Evolutionary conservation across 108 stramenopile species (phyloP).

Genomic region (Cafeteria roenbergensis): DNA sequence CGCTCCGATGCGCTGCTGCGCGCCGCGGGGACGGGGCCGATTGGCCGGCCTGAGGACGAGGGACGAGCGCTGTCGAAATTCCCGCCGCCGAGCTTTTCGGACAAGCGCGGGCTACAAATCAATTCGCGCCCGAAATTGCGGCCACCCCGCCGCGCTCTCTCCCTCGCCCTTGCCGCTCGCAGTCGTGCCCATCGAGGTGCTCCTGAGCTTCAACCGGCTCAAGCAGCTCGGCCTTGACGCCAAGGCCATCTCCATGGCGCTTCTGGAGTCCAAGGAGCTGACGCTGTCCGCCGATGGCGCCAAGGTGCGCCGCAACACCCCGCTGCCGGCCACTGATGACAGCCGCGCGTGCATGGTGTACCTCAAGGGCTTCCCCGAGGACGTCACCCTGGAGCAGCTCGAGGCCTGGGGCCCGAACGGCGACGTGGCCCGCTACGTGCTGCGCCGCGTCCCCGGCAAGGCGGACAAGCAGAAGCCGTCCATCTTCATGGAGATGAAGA

Average conservation of each 20-base stretch:
- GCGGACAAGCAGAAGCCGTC: constrained; percentile 7
- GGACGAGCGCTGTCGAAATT: no score
- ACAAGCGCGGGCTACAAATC: not conserved
- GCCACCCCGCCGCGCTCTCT: not conserved
- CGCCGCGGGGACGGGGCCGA: no score
- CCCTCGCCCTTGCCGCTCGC: not conserved
- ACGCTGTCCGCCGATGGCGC: not conserved
- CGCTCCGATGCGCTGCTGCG: no score
- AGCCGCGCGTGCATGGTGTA: constrained; percentile 6
- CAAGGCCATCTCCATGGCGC: not conserved
- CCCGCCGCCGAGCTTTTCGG: not conserved
- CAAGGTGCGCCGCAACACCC: constrained; percentile 2
- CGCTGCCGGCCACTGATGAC: constrained; percentile 14
- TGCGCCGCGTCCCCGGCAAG: not conserved
- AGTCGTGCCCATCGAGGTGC: not conserved
- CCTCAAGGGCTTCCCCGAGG: not conserved
- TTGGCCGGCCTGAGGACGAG: no score
- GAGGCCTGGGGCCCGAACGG: not conserved
- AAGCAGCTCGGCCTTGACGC: not conserved
- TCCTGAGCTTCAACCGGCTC: constrained; percentile 4
- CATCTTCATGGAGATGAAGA: constrained; percentile 17
- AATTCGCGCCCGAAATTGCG: not conserved
- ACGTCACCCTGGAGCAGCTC: not conserved
- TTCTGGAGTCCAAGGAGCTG: not conserved
- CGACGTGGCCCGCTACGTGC: not conserved